A percentile compares a stretch with the other conserved stretches of the same genome.
Conservation (phyloP, 1,284 basidiomycete species). For the Irpex rosettiformis region DNA sequence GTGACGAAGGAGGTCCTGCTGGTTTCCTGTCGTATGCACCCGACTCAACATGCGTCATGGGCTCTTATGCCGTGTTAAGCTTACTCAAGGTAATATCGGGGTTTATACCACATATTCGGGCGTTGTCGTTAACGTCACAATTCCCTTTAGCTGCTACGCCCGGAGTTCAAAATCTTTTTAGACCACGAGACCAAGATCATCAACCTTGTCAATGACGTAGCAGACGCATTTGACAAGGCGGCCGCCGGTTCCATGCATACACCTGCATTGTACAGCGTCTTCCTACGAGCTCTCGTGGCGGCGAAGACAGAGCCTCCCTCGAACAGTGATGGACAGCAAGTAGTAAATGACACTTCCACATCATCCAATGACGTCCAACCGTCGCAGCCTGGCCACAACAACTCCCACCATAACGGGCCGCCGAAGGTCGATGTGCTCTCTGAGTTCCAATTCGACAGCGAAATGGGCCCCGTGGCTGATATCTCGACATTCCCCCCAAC, state of each 20-base stretch:
- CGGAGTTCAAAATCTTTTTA: slow-evolving; percentile 76
- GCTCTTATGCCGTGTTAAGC: slow-evolving; percentile 85
- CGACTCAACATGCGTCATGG: slow-evolving; percentile 90
- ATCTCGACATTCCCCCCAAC: slow-evolving; percentile 80
- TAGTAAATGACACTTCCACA: slow-evolving; percentile 1
- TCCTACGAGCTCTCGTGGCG: slow-evolving; percentile 76
- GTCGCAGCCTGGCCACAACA: neutral
- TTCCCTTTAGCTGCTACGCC: slow-evolving; percentile 64
- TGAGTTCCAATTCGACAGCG: slow-evolving; percentile 68
- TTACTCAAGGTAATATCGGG: slow-evolving; percentile 70
- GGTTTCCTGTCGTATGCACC: slow-evolving; percentile 84
- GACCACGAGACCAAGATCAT: slow-evolving; percentile 73
- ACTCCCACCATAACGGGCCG: neutral
- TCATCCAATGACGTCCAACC: slow-evolving; percentile 26
- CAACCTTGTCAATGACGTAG: slow-evolving; percentile 75
- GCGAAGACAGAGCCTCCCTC: slow-evolving; percentile 47
- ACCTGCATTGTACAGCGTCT: slow-evolving; percentile 82
- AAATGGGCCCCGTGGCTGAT: slow-evolving; percentile 78
- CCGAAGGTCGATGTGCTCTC: slow-evolving; percentile 15
- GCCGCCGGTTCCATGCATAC: slow-evolving; percentile 78
- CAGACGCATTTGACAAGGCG: slow-evolving; percentile 71
- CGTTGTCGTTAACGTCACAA: neutral
- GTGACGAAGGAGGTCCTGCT: slow-evolving; percentile 71
- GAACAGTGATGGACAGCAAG: slow-evolving; percentile 6
- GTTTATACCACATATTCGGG: neutral